Evolutionary conservation across 73 alveolate genomes (phyloP), one percentile per base, ranked within the genome.

Genomic region (Tetrahymena elliotti): DNA sequence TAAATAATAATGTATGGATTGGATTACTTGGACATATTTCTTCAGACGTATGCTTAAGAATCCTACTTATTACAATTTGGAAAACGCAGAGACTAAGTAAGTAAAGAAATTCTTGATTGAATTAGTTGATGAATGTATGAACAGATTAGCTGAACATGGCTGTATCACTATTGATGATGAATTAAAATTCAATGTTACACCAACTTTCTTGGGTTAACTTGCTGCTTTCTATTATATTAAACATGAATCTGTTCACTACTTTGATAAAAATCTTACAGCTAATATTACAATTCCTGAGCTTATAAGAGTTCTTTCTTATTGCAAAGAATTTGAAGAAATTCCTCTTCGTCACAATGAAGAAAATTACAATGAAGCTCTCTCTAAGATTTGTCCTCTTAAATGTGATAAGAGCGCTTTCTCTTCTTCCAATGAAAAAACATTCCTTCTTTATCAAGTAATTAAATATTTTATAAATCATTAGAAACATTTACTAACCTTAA

Each of bases 271-370:
- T 93, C 96, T 99, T 18, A 93, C 95, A 54, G 95, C 96, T 93
- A 93, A 96, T 33, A 95, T 96, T 18, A 38, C 68, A 15, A 92
- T 94, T 7, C 96, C 95, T 33, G 98, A 96, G 68, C 93, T 99
- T 83, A 38, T 99, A 18, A 84, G 95, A 83, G 93, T 98, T 52
- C 97, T 99, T 38, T 96, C 99, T 4, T 95, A 96, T 83, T 98
- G 99, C 16, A 97, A 97, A 92, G 99, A 99, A 96, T 99, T 98
- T 94, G 96, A 97, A 20, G 99, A 98, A 68, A 98, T 99, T 39
- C 99, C 99, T 3, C 99, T 99, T 0, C 96, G 99, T 84, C 99
- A 99, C 95, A 99, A 99, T 35, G 99, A 99, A 98, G 99, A 99
- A 84, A 97, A 95, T 92, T 97, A 98, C 83, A 99, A 99, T 95